These are phyloP conservation scores for Metschnikowia sp. DNA, from an alignment of 805 yeast species.

Conservation along the genomic window DNA sequence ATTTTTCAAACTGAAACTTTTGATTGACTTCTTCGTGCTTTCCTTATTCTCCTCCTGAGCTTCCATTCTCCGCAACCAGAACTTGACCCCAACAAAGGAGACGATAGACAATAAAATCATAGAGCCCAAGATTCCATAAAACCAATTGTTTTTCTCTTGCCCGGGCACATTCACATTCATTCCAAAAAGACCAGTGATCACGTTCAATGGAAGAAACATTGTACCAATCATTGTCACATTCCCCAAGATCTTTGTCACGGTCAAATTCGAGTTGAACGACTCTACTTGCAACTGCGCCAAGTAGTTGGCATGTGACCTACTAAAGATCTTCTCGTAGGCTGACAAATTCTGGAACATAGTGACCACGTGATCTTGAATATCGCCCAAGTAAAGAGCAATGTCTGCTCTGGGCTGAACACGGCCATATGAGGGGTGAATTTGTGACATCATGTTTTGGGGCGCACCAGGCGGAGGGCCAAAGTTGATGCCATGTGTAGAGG, in stretches of 20 bases:
- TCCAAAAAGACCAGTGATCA: constrained; percentile 89
- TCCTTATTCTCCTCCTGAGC: constrained; percentile 7
- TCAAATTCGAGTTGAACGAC: constrained; percentile 79
- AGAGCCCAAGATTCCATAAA: constrained; percentile 58
- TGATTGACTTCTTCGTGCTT: constrained; percentile 19
- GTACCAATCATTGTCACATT: constrained; percentile 91
- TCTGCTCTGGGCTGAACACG: constrained; percentile 74
- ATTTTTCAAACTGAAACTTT: constrained; percentile 22
- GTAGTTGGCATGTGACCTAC: constrained; percentile 88
- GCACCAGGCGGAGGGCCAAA: constrained; percentile 39
- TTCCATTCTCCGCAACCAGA: constrained; percentile 20
- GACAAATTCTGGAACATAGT: constrained; percentile 91
- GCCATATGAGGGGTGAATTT: constrained; percentile 19
- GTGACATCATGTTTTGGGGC: constrained; percentile 21
- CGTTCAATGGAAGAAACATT: constrained; percentile 80
- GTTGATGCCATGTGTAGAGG: constrained; percentile 26
- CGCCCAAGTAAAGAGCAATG: constrained; percentile 88
- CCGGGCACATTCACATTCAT: constrained; percentile 95
- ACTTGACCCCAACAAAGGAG: constrained; percentile 23
- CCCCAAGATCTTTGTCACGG: constrained; percentile 81
- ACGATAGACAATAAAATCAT: constrained; percentile 24
- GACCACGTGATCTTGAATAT: constrained; percentile 94
- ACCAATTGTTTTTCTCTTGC: constrained; percentile 26
- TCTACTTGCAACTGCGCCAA: constrained; percentile 93
- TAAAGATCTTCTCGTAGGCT: constrained; percentile 89